phyloP scores from a whole-genome alignment of 1,284 basidiomycete species.

The Polyporus tsugae region DNA sequence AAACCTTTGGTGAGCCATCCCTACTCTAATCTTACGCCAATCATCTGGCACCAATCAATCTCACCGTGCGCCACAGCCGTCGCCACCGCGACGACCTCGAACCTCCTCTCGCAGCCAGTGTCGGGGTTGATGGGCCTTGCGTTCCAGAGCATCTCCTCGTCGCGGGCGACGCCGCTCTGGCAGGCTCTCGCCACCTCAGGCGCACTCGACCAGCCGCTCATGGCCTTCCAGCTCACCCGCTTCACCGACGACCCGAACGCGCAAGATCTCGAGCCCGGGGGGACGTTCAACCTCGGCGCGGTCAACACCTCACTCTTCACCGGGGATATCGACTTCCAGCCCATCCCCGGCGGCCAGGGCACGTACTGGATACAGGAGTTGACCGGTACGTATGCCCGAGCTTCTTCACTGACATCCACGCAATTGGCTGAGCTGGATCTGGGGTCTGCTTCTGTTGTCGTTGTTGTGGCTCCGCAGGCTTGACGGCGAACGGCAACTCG shows the following conservation, averaged over 20 bases:
- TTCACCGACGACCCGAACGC: constrained; percentile 65
- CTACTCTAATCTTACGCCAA: constrained; percentile 16
- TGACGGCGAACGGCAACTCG: constrained; percentile 64
- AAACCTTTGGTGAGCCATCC: constrained; percentile 48
- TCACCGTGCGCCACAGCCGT: constrained; percentile 30
- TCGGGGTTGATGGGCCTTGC: constrained; percentile 50
- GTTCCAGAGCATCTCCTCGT: constrained; percentile 46
- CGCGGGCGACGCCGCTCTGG: constrained; percentile 54
- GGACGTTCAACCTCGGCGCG: constrained; percentile 81
- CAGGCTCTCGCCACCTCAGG: constrained; percentile 68
- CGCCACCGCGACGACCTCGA: constrained; percentile 38
- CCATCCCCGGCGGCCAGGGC: constrained; percentile 61
- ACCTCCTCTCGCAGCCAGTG: constrained; percentile 40
- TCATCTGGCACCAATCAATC: constrained; percentile 1
- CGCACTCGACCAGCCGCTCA: constrained; percentile 69
- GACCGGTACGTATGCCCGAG: constrained; percentile 31
- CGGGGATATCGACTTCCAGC: constrained; percentile 81
- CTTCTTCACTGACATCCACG: neutral
- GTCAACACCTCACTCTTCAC: constrained; percentile 76
- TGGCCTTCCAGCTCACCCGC: constrained; percentile 85
- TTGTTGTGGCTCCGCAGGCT: constrained; percentile 42
- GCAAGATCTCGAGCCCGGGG: constrained; percentile 70
- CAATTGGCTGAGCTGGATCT: neutral
- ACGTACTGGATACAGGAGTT: constrained; percentile 39
- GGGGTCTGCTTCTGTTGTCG: no score